phyloP scores from a whole-genome alignment of 352 stramenopile genomes.

The Salisapilia sapeloensis region DNA sequence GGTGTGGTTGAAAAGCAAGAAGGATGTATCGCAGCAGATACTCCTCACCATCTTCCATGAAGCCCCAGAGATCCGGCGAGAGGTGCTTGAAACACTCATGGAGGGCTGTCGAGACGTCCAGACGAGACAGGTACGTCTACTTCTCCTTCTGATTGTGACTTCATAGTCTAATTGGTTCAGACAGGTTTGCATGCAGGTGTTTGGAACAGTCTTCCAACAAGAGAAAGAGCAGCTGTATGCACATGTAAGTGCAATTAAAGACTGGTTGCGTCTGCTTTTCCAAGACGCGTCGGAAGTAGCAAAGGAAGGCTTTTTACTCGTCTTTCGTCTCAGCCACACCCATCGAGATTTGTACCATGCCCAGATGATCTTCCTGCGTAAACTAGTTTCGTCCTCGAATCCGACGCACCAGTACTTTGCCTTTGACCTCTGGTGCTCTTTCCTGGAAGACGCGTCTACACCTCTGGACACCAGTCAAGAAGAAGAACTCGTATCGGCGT shows the following conservation, averaged over 20 bases:
- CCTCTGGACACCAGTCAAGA: constrained; percentile 42
- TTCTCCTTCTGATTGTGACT: too few species aligned
- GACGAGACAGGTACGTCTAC: too few species aligned
- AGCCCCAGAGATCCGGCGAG: constrained; percentile 1
- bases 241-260: too few species aligned
- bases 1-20: constrained; percentile 28
- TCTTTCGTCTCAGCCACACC: constrained; percentile 1
- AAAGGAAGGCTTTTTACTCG: neutral
- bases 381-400: constrained; percentile 40
- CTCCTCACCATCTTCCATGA: constrained; percentile 22
- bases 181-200: too few species aligned
- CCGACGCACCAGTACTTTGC: constrained; percentile 27
- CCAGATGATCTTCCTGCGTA: constrained; percentile 65
- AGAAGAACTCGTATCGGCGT: constrained; percentile 32
- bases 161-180: too few species aligned
- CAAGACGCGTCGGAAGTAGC: too few species aligned
- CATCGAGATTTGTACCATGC: constrained; percentile 58
- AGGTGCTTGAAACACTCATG: neutral
- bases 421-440: constrained; percentile 55
- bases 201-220: too few species aligned
- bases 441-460: constrained; percentile 21
- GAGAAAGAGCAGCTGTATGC: too few species aligned
- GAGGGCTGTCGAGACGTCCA: neutral
- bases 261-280: too few species aligned
- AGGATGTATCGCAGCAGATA: constrained; percentile 4